Percentiles rank a stretch among this genome's conserved stretches.
Evolutionary conservation across 345 rosid species (phyloP).

Genomic region (Eucalyptus rudis): DNA sequence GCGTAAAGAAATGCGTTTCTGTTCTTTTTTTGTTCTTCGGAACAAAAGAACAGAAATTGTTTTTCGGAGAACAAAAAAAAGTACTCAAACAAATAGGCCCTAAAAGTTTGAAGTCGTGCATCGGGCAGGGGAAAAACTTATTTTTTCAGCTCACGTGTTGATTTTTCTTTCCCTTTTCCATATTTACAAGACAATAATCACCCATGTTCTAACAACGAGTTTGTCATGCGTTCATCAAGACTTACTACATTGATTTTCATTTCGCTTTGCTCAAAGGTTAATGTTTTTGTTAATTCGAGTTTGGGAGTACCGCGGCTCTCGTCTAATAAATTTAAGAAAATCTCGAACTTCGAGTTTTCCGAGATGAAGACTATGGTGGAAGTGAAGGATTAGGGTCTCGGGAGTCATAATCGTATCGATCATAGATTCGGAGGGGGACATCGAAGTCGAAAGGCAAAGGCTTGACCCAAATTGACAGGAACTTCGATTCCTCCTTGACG

Average conservation of each 20-base stretch:
- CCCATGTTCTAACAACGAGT: not conserved
- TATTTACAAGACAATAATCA: not conserved
- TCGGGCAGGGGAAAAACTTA: rapidly evolving
- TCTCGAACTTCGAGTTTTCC: not conserved
- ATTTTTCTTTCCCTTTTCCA: not conserved
- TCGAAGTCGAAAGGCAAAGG: not conserved
- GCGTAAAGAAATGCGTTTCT: rapidly evolving
- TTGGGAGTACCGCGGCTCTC: not conserved
- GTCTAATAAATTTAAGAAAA: not conserved
- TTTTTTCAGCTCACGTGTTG: not conserved
- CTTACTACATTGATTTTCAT: not conserved
- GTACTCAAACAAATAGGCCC: no score
- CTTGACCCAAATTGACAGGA: not conserved
- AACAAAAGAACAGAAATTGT: no score
- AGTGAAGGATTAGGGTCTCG: not conserved
- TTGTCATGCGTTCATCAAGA: not conserved
- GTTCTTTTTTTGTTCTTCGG: rapidly evolving
- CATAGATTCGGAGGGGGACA: not conserved
- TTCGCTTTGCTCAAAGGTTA: not conserved
- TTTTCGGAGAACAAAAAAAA: no score
- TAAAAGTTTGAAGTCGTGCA: not conserved
- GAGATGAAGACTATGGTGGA: not conserved
- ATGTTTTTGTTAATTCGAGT: not conserved
- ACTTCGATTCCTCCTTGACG: not conserved
- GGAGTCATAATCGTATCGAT: not conserved